These are phyloP conservation scores for Crucihimalaya himalaica DNA, from an alignment of 345 rosid species.

Conservation along the genomic window DNA sequence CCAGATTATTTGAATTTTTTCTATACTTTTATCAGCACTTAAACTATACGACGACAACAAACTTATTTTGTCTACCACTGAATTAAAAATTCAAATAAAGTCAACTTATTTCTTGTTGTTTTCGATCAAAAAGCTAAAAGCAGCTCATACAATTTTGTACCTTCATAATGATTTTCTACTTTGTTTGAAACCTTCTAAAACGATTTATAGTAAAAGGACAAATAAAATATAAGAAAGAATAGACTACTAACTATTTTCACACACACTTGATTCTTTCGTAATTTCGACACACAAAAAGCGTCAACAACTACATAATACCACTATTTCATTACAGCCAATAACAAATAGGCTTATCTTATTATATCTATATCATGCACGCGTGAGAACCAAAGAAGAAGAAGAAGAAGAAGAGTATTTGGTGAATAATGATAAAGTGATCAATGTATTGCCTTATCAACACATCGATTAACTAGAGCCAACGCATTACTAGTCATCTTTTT, in stretches of 20 bases:
- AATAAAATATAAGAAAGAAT: background rate
- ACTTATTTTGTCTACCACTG: conserved; percentile 29
- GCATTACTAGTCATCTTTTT: conserved; percentile 87
- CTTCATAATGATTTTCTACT: background rate
- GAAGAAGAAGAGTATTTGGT: conserved; percentile 4
- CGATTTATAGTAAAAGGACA: conserved; percentile 10
- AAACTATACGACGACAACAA: background rate
- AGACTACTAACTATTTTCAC: background rate
- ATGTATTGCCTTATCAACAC: conserved; percentile 50
- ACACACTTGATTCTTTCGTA: conserved; percentile 18
- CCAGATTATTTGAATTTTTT: background rate
- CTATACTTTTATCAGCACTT: background rate
- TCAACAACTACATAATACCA: background rate
- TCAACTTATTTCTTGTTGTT: conserved; percentile 6
- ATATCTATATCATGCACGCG: conserved; percentile 37
- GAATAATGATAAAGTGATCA: conserved; percentile 16
- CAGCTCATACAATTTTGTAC: conserved; percentile 10
- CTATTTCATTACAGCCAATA: conserved; percentile 29
- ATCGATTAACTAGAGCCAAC: conserved; percentile 61
- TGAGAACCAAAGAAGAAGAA: background rate
- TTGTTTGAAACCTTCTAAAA: conserved; percentile 6
- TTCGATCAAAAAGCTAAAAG: background rate
- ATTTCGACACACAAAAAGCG: conserved; percentile 23
- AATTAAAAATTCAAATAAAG: conserved; percentile 6
- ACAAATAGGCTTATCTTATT: conserved; percentile 29